A percentile compares a stretch with the other conserved stretches of the same genome.
Evolutionary conservation across 2,329 filamentous ascomycete genomes (phyloP).

Genomic region (Ilyonectria mors-panacis): DNA sequence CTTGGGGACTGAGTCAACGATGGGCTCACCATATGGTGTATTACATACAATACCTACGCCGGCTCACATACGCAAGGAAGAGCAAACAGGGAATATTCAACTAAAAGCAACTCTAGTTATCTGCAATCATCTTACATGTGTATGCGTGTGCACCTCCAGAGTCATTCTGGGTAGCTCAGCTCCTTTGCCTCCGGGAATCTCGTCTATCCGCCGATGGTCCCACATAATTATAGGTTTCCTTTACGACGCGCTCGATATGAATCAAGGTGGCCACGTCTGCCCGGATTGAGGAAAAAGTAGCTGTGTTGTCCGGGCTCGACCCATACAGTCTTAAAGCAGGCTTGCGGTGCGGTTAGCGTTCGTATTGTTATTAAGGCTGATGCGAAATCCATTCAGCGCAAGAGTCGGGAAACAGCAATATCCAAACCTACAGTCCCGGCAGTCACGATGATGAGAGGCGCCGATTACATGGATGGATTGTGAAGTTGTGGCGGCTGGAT

Average conservation of each 20-base stretch:
- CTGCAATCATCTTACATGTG: background rate
- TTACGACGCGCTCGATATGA: constrained; percentile 73
- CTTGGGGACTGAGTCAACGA: no score
- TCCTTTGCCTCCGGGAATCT: constrained; percentile 52
- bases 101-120: background rate
- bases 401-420: constrained; percentile 75
- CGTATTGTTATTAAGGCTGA: constrained; percentile 81
- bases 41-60: no score
- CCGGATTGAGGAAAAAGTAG: constrained; percentile 60
- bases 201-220: constrained; percentile 74
- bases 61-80: background rate
- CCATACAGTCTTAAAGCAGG: constrained; percentile 67
- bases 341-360: constrained; percentile 71
- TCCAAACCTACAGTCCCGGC: constrained; percentile 77
- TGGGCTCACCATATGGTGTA: no score
- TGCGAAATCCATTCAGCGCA: constrained; percentile 78
- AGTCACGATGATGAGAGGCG: constrained; percentile 61
- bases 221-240: constrained; percentile 70
- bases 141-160: background rate
- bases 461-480: background rate
- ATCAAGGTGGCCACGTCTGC: constrained; percentile 75
- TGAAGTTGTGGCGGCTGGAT: no score
- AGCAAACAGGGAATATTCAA: background rate
- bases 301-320: constrained; percentile 54
- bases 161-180: no score